Conservation (phyloP, 345 rosid genomes). For the Hibiscus trionum region DNA sequence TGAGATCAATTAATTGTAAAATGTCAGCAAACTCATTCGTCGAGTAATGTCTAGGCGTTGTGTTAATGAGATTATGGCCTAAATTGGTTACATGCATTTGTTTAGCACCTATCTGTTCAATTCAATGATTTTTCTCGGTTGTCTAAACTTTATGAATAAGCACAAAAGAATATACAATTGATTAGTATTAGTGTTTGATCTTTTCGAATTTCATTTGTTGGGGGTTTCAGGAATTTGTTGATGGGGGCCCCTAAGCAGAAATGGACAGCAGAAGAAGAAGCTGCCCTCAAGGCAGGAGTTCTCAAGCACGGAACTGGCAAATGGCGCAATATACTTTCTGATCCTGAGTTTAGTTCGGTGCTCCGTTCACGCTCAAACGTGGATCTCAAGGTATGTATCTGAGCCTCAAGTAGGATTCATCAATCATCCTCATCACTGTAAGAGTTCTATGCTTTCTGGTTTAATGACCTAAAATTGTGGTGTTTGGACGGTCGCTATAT, state of each 20-base stretch:
- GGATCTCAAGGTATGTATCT: slow-evolving; percentile 72
- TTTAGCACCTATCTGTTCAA: not conserved
- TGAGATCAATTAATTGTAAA: not conserved
- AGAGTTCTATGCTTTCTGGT: not conserved
- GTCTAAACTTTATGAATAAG: not conserved
- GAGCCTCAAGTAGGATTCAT: not conserved
- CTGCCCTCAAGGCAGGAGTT: slow-evolving; percentile 94
- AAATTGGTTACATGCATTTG: not conserved
- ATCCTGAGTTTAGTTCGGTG: slow-evolving; percentile 66
- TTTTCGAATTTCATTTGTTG: slow-evolving; percentile 12
- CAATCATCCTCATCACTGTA: not conserved
- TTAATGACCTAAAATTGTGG: not conserved
- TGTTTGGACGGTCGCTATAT: not conserved
- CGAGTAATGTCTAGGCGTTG: not conserved
- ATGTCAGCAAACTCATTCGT: not conserved
- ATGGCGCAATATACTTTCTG: slow-evolving; percentile 96
- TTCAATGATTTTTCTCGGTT: slow-evolving; percentile 3
- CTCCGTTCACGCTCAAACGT: slow-evolving; percentile 86
- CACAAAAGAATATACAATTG: not conserved
- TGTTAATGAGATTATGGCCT: not conserved
- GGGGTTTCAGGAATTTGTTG: slow-evolving; percentile 13
- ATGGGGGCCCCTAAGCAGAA: slow-evolving; percentile 99
- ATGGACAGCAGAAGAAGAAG: slow-evolving; percentile 99
- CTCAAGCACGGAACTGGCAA: slow-evolving; percentile 87
- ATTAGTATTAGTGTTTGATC: slow-evolving; percentile 12